A percentile compares a stretch with the other conserved stretches of the same genome.
Evolutionary conservation across 2,329 filamentous ascomycete species (phyloP).

Genomic region (Keithomyces neogunnii): DNA sequence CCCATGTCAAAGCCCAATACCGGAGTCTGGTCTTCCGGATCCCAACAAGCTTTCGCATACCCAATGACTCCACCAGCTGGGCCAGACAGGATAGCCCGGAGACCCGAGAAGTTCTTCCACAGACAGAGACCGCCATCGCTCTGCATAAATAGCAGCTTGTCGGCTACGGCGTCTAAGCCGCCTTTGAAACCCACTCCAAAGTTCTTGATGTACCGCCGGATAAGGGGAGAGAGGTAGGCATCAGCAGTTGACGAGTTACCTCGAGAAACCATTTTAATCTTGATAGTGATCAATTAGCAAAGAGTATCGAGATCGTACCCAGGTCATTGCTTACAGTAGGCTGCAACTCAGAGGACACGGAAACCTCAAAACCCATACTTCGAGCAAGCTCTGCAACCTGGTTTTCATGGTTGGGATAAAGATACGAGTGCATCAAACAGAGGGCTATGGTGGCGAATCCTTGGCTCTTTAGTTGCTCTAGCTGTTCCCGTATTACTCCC

Average conservation of each 20-base stretch:
- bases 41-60: slow-evolving; percentile 65
- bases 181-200: slow-evolving; percentile 26
- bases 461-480: slow-evolving; percentile 51
- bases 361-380: slow-evolving; percentile 32
- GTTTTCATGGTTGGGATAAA: slow-evolving; percentile 45
- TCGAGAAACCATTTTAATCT: slow-evolving; percentile 33
- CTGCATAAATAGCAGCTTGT: slow-evolving; percentile 66
- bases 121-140: slow-evolving; percentile 44
- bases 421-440: slow-evolving; percentile 65
- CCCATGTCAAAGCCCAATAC: slow-evolving; percentile 68
- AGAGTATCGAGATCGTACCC: too few species aligned
- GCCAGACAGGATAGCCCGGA: slow-evolving; percentile 62
- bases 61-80: slow-evolving; percentile 72
- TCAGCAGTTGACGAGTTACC: slow-evolving; percentile 32
- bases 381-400: slow-evolving; percentile 24
- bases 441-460: slow-evolving; percentile 47
- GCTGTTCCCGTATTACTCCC: slow-evolving; percentile 40
- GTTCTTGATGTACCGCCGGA: slow-evolving; percentile 22
- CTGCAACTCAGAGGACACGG: slow-evolving; percentile 25
- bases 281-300: too few species aligned
- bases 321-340: slow-evolving; percentile 14
- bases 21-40: slow-evolving; percentile 54
- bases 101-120: slow-evolving; percentile 55
- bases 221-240: slow-evolving; percentile 32
- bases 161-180: slow-evolving; percentile 19